Evolutionary conservation across 2,329 filamentous ascomycete genomes (phyloP).

Genomic region (Penicillium sp.): DNA sequence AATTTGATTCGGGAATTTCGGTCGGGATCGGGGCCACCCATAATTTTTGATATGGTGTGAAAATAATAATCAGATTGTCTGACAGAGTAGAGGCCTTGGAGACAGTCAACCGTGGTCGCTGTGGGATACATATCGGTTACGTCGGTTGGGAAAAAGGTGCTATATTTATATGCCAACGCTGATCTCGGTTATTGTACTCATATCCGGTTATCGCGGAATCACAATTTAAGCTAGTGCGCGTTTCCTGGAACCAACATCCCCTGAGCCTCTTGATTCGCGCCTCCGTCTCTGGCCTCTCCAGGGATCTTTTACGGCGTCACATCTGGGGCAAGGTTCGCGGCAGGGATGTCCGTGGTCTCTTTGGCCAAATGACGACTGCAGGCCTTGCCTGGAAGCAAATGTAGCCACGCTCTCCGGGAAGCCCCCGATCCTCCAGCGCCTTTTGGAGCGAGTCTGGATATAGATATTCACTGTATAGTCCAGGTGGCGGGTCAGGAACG

Average conservation of each 20-base stretch:
- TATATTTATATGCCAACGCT: not conserved
- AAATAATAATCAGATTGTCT: conserved; percentile 2
- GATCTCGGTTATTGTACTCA: not conserved
- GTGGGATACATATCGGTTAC: no score
- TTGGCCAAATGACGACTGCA: conserved; percentile 15
- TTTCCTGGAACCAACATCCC: not conserved
- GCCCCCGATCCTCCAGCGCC: conserved; percentile 17
- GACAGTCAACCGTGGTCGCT: not conserved
- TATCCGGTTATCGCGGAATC: not conserved
- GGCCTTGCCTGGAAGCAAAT: conserved; percentile 9
- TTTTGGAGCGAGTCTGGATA: conserved; percentile 11
- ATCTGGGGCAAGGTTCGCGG: conserved; percentile 9
- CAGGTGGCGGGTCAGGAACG: conserved; percentile 10
- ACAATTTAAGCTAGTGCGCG: not conserved
- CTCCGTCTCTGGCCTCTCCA: conserved; percentile 5
- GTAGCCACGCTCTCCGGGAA: conserved; percentile 16
- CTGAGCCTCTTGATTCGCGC: conserved; percentile 4
- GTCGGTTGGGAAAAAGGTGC: not conserved
- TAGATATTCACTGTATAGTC: conserved; percentile 19
- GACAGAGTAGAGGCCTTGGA: not conserved
- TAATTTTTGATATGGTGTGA: not conserved
- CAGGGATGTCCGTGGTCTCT: conserved; percentile 12
- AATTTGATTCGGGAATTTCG: not conserved
- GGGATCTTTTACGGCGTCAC: conserved; percentile 4
- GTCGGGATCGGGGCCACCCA: not conserved